A percentile compares a stretch with the other conserved stretches of the same genome.
Conservation (phyloP, 2,329 filamentous ascomycete species). For the Hypoxylon sp. region DNA sequence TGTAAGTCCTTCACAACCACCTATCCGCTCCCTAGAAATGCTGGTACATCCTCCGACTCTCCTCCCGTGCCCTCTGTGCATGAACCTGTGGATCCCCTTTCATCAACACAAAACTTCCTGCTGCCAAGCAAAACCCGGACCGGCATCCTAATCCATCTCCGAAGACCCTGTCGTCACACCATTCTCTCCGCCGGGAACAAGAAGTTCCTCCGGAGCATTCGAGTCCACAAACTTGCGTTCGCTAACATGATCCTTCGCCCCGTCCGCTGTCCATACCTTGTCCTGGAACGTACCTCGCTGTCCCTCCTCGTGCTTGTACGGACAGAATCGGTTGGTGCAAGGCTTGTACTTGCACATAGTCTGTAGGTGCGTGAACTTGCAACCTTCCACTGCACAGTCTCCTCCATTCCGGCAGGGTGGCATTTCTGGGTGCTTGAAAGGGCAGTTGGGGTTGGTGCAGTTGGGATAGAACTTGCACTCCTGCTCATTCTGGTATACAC, state of each 20-base stretch:
- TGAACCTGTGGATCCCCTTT: conserved; percentile 9
- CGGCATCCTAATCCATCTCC: conserved; percentile 58
- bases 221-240: conserved; percentile 90
- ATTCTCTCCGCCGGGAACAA: conserved; percentile 70
- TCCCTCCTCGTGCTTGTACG: conserved; percentile 91
- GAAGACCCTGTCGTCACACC: conserved; percentile 58
- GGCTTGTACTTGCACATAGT: conserved; percentile 92
- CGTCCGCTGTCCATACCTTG: conserved; percentile 88
- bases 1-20: conserved; percentile 23
- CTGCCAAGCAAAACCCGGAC: conserved; percentile 23
- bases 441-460: conserved; percentile 88
- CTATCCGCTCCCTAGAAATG: conserved; percentile 23
- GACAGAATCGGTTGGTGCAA: conserved; percentile 89
- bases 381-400: conserved; percentile 84
- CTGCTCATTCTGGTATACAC: conserved; percentile 83
- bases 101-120: conserved; percentile 3
- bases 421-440: conserved; percentile 90
- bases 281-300: conserved; percentile 88
- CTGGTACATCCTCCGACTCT: conserved; percentile 1
- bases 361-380: conserved; percentile 90
- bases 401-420: conserved; percentile 92
- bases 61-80: neutral
- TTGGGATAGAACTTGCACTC: conserved; percentile 94
- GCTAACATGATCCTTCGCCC: conserved; percentile 78
- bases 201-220: conserved; percentile 76